Evolutionary conservation across 2,329 filamentous ascomycete genomes (phyloP).

Genomic region (Diaporthe sp.): DNA sequence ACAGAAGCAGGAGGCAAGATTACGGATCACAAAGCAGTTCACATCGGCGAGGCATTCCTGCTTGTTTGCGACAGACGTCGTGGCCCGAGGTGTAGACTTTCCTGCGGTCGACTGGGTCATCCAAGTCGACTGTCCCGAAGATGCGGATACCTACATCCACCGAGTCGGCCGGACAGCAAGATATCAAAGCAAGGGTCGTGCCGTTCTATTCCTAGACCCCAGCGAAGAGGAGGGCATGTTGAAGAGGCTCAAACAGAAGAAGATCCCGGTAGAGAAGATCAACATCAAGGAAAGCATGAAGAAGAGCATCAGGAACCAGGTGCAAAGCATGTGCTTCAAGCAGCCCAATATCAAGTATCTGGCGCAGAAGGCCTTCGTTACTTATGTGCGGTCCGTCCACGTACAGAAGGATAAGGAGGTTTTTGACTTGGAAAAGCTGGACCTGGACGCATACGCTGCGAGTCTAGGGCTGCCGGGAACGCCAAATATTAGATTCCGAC

Average conservation of each 20-base stretch:
- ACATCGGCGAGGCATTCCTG: conserved; percentile 85
- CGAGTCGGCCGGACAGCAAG: conserved; percentile 94
- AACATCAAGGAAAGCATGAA: conserved; percentile 93
- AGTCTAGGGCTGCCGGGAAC: conserved; percentile 92
- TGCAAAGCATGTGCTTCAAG: conserved; percentile 97
- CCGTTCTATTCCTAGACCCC: conserved; percentile 92
- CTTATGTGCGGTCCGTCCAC: conserved; percentile 87
- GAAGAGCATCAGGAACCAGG: conserved; percentile 83
- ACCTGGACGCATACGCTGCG: conserved; percentile 87
- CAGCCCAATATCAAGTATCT: conserved; percentile 94
- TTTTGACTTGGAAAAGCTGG: conserved; percentile 86
- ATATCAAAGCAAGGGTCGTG: conserved; percentile 88
- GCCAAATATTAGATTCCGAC: conserved; percentile 93
- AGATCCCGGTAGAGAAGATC: conserved; percentile 88
- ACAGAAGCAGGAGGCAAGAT: conserved; percentile 89
- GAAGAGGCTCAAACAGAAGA: conserved; percentile 86
- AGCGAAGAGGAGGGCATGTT: conserved; percentile 95
- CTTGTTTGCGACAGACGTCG: conserved; percentile 95
- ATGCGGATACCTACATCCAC: conserved; percentile 98
- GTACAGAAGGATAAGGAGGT: conserved; percentile 93
- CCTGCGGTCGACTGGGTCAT: conserved; percentile 98
- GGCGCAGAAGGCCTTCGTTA: conserved; percentile 95
- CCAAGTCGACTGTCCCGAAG: conserved; percentile 97
- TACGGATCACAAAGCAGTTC: conserved; percentile 91
- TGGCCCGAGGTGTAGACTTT: conserved; percentile 94